A percentile compares a stretch with the other conserved stretches of the same genome.
These are phyloP conservation scores for Mycogone perniciosa DNA, from an alignment of 2,329 filamentous ascomycete genomes.

Conservation along the genomic window DNA sequence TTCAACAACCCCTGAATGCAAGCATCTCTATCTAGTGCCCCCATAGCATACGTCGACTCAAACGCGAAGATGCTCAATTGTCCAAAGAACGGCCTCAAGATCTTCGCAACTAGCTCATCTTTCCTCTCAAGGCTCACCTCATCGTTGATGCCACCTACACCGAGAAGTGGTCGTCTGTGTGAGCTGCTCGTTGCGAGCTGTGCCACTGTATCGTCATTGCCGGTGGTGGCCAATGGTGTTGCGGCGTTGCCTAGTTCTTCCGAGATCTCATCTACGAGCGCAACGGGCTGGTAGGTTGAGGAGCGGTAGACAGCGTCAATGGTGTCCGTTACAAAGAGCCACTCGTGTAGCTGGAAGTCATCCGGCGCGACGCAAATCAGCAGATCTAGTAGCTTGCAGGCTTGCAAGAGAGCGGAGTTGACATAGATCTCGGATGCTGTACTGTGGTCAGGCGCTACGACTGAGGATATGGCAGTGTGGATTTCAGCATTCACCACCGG, in stretches of 20 bases:
- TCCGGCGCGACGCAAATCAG: conserved; percentile 83
- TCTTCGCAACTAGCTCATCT: conserved; percentile 65
- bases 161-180: conserved; percentile 44
- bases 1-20: conserved; percentile 59
- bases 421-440: conserved; percentile 65
- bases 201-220: conserved; percentile 32
- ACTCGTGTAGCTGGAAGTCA: conserved; percentile 97
- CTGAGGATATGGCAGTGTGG: conserved; percentile 69
- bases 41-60: conserved; percentile 87
- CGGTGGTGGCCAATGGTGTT: conserved; percentile 21
- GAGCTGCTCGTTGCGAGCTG: conserved; percentile 30
- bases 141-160: conserved; percentile 47
- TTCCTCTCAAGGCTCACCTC: conserved; percentile 52
- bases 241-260: conserved; percentile 58
- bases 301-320: conserved; percentile 91
- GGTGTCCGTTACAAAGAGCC: conserved; percentile 95
- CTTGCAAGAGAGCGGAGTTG: conserved; percentile 73
- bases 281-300: conserved; percentile 59
- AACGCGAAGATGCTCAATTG: conserved; percentile 91
- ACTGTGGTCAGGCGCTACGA: conserved; percentile 61
- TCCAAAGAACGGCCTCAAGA: conserved; percentile 82
- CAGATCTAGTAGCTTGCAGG: conserved; percentile 86
- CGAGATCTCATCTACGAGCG: conserved; percentile 77
- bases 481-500: conserved; percentile 83
- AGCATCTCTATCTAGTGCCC: conserved; percentile 55